Evolutionary conservation across 2,329 filamentous ascomycete species (phyloP).

Genomic region (Botrytis tulipae): DNA sequence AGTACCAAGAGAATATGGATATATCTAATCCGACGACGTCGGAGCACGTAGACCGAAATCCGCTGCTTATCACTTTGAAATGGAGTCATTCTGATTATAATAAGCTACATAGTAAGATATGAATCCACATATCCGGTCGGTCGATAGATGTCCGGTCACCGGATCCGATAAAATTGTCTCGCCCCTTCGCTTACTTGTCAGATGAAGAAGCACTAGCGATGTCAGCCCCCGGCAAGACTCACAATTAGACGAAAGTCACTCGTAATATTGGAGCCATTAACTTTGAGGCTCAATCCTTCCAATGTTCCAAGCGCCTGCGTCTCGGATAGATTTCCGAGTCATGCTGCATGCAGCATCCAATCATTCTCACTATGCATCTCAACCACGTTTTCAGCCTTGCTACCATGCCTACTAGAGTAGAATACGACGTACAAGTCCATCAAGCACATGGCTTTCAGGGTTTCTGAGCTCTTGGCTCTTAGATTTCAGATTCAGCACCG

Average conservation of each 20-base stretch:
- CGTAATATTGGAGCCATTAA: background rate
- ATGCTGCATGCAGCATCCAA: slow-evolving; percentile 1
- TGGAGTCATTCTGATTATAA: background rate
- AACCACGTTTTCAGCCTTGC: slow-evolving; percentile 13
- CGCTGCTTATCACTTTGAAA: background rate
- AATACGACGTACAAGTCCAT: background rate
- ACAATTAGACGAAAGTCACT: background rate
- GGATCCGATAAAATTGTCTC: background rate
- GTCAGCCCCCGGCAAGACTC: background rate
- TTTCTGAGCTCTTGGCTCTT: background rate
- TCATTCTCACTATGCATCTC: slow-evolving; percentile 6
- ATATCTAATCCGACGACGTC: slow-evolving; percentile 4
- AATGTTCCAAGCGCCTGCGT: background rate
- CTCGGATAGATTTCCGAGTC: background rate
- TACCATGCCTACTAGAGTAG: background rate
- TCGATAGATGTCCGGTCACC: background rate
- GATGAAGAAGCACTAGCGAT: slow-evolving; percentile 5
- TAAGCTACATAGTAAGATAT: slow-evolving; percentile 4
- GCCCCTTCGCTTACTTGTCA: slow-evolving; percentile 16
- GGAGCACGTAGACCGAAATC: background rate
- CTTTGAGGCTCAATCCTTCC: background rate
- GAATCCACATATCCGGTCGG: background rate
- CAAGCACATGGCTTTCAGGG: slow-evolving; percentile 11
- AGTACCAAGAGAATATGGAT: background rate
- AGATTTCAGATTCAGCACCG: background rate